Evolutionary conservation across 176 grass and related monocot genomes (phyloP).

Genomic region (Neostapfia colusana): DNA sequence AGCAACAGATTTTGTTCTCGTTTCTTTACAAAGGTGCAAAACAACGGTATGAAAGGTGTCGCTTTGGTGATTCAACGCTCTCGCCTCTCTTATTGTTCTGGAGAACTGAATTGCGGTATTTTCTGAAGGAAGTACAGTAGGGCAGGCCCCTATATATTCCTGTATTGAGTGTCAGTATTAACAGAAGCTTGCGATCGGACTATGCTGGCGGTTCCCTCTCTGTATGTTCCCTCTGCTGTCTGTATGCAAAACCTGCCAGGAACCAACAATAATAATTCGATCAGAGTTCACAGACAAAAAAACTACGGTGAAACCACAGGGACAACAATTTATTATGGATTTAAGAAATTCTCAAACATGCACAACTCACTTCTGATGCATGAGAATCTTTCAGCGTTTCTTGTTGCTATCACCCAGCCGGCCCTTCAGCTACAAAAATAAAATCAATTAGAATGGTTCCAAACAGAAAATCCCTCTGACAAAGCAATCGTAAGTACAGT

Average conservation of each 20-base stretch:
- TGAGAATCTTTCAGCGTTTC: slow-evolving; percentile 30
- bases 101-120: neutral
- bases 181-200: neutral
- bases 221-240: slow-evolving; percentile 11
- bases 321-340: neutral
- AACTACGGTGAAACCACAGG: neutral
- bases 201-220: neutral
- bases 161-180: neutral
- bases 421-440: slow-evolving; percentile 32
- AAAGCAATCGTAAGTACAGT: neutral
- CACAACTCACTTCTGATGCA: slow-evolving; percentile 15
- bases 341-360: slow-evolving; percentile 11
- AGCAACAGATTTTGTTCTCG: neutral
- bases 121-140: neutral
- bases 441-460: slow-evolving; percentile 14
- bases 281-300: neutral
- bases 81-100: neutral
- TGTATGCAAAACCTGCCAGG: neutral
- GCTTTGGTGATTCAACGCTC: neutral
- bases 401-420: slow-evolving; percentile 14
- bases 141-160: neutral
- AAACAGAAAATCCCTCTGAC: neutral
- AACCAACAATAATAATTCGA: neutral
- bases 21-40: slow-evolving; percentile 5
- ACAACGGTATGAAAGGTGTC: neutral